Evolutionary conservation across 306 rosid species (phyloP).

Genomic region (Echinosophora koreensis): DNA sequence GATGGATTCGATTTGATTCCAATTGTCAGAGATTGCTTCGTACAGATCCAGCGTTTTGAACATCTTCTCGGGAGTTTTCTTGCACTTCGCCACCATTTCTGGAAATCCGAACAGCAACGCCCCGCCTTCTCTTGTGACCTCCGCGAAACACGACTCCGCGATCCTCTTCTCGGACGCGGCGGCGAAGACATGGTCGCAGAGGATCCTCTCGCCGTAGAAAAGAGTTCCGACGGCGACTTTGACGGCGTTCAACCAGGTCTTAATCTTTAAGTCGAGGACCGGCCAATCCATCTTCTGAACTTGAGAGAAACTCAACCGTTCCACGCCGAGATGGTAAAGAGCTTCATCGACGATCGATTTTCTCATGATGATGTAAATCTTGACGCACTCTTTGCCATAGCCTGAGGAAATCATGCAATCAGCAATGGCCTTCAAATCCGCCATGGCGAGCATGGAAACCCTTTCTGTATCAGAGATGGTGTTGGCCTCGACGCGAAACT

Average conservation of each 20-base stretch:
- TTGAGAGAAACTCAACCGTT: constrained; percentile 56
- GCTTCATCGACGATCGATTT: constrained; percentile 81
- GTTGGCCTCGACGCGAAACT: constrained; percentile 49
- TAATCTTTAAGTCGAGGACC: constrained; percentile 68
- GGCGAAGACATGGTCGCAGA: constrained; percentile 68
- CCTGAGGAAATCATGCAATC: constrained; percentile 77
- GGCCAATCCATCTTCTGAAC: constrained; percentile 81
- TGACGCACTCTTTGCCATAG: constrained; percentile 77
- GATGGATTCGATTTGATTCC: constrained; percentile 69
- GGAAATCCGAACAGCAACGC: constrained; percentile 69
- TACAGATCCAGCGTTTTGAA: constrained; percentile 74
- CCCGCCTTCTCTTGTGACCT: constrained; percentile 68
- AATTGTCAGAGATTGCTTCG: constrained; percentile 62
- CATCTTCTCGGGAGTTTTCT: constrained; percentile 81
- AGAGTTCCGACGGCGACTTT: constrained; percentile 66
- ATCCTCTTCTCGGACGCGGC: constrained; percentile 48
- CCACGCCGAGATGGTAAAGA: constrained; percentile 71
- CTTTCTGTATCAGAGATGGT: constrained; percentile 55
- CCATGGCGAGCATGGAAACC: constrained; percentile 58
- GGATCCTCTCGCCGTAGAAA: constrained; percentile 73
- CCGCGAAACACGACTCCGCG: constrained; percentile 66
- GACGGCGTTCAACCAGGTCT: constrained; percentile 70
- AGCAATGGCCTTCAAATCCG: constrained; percentile 72
- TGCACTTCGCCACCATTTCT: constrained; percentile 73
- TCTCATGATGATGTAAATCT: constrained; percentile 58